Evolutionary conservation across 129 eudicot species (phyloP), one percentile per base, ranked within the genome.

Genomic region (Solidago caesia): DNA sequence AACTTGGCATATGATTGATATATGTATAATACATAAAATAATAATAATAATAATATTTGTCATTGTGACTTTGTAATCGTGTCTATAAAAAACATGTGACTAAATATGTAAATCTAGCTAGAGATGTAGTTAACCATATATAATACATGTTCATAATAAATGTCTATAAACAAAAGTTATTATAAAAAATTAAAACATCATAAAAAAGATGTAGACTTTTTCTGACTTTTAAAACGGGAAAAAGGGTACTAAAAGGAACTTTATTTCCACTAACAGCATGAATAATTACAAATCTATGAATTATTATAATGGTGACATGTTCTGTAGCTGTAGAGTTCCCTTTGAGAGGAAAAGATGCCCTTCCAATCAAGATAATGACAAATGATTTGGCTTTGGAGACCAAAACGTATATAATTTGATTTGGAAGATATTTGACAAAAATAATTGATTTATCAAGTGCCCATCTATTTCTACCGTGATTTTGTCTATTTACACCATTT

Each of bases 361-460:
- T 79, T 71, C 71, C 53, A 79, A 73, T 62, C 83, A 72, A 25
- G 57, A 72, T 55, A 66, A 66, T 67, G 83, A 13, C 79, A 67
- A 79, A 16, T 52, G 33, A 65, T 41, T 61, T 43, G 63, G 53
- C 75, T 69, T 69, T 77, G 39, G 13, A 13, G 63, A 52, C 67
- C 11, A 11, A 67, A 69, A 58, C 44, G 29, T 77, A 60, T 70
- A 60, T 66, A 15, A 41, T 73, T 15, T 33, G 13, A 66, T 79
- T 42, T 79, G 52, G 27, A 48, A 65, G 44, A 64, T 29, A 64
- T 53, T 15, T 48, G 42, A 47, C 16, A 42, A 3, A 33, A 33
- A 33, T 33, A 33, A 33, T 33, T 33, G 39, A 33, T 33, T 33
- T 33, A 33, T 33, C 39, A 33, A 1, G n/a, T n/a, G n/a, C n/a